Conservation (phyloP, 139 green algal genomes). For the Ettlia oleoabundans region DNA sequence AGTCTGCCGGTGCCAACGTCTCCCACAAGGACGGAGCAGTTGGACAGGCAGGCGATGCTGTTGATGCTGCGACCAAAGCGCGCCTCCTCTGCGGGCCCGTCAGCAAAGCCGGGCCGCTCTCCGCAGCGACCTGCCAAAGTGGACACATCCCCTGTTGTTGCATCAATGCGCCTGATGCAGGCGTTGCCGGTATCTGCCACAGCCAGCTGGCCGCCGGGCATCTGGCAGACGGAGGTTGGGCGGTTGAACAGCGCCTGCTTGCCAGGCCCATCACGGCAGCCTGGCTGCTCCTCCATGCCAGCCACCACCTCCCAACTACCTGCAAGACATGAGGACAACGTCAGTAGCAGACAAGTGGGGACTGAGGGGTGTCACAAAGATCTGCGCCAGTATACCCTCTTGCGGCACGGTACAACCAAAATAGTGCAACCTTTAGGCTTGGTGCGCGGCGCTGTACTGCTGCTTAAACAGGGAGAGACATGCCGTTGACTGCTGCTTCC, state of each 20-base stretch:
- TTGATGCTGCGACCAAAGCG: neutral
- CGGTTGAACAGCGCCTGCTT: neutral
- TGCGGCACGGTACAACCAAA: too few species aligned
- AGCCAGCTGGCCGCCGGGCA: neutral
- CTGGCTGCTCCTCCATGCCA: neutral
- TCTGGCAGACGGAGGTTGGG: neutral
- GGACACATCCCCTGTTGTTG: neutral
- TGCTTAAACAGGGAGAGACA: neutral
- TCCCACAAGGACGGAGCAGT: slow-evolving; percentile 12
- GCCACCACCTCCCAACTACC: neutral
- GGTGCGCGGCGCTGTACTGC: too few species aligned
- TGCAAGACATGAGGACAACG: too few species aligned
- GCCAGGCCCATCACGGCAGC: neutral
- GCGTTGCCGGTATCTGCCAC: slow-evolving; percentile 2
- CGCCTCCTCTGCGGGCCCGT: neutral
- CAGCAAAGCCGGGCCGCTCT: neutral
- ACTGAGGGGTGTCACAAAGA: too few species aligned
- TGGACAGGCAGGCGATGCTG: slow-evolving; percentile 3
- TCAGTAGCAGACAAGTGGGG: too few species aligned
- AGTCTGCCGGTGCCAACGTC: neutral
- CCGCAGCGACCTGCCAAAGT: slow-evolving; percentile 7
- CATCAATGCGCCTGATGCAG: neutral
- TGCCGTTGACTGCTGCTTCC: neutral
- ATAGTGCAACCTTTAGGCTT: too few species aligned
- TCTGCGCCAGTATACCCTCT: too few species aligned